Evolutionary conservation across 2,329 filamentous ascomycete species (phyloP), one percentile per base, ranked within the genome.

Genomic region (Nectriaceae sp.): DNA sequence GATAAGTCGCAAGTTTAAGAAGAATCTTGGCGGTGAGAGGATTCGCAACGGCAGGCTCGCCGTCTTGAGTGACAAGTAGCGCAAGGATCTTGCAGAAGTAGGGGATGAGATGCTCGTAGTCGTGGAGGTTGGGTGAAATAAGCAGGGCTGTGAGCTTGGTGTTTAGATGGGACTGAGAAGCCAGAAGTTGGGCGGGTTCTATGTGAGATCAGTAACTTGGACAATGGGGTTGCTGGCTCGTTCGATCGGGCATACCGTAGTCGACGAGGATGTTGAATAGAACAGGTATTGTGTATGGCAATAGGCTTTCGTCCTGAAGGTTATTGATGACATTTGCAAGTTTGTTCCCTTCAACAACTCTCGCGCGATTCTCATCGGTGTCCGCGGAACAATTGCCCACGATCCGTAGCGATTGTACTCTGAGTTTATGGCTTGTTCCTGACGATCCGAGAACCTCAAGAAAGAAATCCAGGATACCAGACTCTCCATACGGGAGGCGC

Each of bases 351-450:
- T 75, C 68, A 4, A 85, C 73, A 2, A 85, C 73, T 1, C 76
- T 74, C 5, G 73, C 77, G 48, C 83, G 74, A 56, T 86, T 87
- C 50, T 80, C 76, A 60, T 87, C 82, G 54, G 78, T 80, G 54
- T 86, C 83, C 18, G 83, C 83, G 53, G 80, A 85, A 10, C 79
- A 79, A 61, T 87, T 87, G 13, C 83, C 83, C 15, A 83, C 71
- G 18, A 85, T 64, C 20, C 83, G 78, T 15, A 86, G 68, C 6
- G 75, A 66, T 46, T 85, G 82, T 6, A 80, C 69, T 38, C 74
- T 73, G n/a, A 84, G 67, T 1, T 69, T 60, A 24, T 72, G 68
- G 10, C 66, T 65, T 29, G 77, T 53, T 2, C 62, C 66, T 4
- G 72, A 64, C 1, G 63, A 60, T 4, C 67, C 65, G 8, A 83